Conservation (phyloP, 2,329 filamentous ascomycete genomes). For the Apiospora saccharicola region DNA sequence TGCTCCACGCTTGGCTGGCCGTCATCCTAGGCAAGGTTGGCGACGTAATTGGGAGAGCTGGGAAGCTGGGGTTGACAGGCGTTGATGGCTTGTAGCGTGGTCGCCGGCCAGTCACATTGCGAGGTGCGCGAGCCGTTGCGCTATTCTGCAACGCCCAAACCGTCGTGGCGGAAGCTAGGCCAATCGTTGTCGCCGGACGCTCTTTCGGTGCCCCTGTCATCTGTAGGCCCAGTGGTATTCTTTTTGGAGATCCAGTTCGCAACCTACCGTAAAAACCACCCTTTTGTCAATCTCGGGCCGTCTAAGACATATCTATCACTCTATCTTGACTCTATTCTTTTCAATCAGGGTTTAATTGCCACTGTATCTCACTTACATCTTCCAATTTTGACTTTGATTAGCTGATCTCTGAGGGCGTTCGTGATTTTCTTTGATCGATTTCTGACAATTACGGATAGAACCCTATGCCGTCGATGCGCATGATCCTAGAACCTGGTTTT, state of each 20-base stretch:
- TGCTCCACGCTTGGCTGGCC: conserved; percentile 1
- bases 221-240: background rate
- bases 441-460: background rate
- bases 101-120: background rate
- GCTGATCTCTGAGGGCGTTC: background rate
- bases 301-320: background rate
- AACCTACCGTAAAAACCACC: background rate
- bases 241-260: background rate
- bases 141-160: conserved; percentile 8
- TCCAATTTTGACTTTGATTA: background rate
- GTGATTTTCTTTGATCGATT: background rate
- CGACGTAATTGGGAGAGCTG: conserved; percentile 7
- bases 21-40: background rate
- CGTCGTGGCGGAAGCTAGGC: conserved; percentile 17
- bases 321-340: background rate
- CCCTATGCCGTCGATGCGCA: background rate
- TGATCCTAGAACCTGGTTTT: background rate
- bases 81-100: background rate
- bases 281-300: background rate
- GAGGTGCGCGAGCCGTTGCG: background rate
- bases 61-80: background rate
- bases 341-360: background rate
- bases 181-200: background rate
- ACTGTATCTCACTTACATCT: background rate
- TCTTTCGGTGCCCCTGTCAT: background rate